Base-by-base conservation (phyloP, 495 filamentous ascomycete genomes). In the Schizothecium vesticola region DNA sequence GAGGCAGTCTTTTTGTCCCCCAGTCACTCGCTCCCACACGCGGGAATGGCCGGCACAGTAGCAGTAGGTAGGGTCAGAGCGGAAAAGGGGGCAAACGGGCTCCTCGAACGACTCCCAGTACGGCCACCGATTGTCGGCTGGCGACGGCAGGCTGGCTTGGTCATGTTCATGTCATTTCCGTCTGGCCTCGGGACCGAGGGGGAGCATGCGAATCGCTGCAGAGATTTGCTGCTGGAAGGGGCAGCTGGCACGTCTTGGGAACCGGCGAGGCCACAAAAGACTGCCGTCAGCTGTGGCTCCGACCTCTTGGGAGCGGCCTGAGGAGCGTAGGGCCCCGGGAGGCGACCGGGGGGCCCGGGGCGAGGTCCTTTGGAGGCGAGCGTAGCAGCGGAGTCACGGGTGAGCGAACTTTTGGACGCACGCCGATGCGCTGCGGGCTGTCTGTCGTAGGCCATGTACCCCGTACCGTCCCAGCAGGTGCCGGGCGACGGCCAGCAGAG, bases 141-240 rank as follows among this genome's bases (percentile, higher is more conserved):
- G 25, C 56, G 55, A 68, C 66, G 65, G 69, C 70, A 59, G 67
- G 68, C 69, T 78, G 67, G 68, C 69, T 78, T 78, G 74, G 75
- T 74, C 77, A 77, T 75, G 72, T 70, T 73, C 72, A 69, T 79
- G 75, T 75, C 74, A 75, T 73, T 71, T 59, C 67, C 24, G 57
- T 58, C 64, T 65, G 61, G 25, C 59, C 62, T 12, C 61, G 31
- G 62, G 60, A 64, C 23, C 60, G 16, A 31, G 36, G 28, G 23
- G 24, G 22, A n/a, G 25, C 69, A 65, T 59, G 67, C 63, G 25
- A 23, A 23, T 25, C 29, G 36, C 36, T 25, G 24, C 36, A n/a
- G 19, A 25, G 56, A 25, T 65, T 65, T 43, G 63, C 43, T 16
- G 65, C 56, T 68, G 63, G 69, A 71, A 71, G 64, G 69, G 75